phyloP scores from a whole-genome alignment of 1,284 basidiomycete genomes.

The Polyporus tsugae region DNA sequence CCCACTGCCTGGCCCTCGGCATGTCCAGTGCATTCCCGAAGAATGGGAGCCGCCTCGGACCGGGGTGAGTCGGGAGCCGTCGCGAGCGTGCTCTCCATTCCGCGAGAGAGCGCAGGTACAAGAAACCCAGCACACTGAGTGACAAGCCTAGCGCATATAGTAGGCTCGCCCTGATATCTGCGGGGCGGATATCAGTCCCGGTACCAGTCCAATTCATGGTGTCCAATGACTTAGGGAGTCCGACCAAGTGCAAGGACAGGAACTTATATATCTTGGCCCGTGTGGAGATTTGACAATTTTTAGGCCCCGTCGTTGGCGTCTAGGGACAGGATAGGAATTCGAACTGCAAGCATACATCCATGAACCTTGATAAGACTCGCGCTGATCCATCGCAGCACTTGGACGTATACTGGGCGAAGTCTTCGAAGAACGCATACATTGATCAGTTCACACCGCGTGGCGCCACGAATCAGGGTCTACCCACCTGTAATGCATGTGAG shows the following conservation, averaged over 20 bases:
- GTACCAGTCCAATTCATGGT: background rate
- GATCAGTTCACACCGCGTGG: background rate
- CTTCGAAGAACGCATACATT: background rate
- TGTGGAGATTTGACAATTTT: background rate
- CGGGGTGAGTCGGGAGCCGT: conserved; percentile 4
- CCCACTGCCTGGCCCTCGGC: conserved; percentile 14
- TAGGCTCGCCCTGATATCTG: background rate
- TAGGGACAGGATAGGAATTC: background rate
- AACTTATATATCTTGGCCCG: too few species aligned
- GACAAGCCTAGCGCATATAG: background rate
- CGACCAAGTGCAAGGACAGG: background rate
- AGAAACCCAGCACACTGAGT: background rate
- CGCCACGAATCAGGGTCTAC: background rate
- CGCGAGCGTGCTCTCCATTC: conserved; percentile 14
- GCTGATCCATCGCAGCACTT: background rate
- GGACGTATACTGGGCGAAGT: background rate
- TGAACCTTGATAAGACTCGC: background rate
- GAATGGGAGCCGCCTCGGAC: conserved; percentile 3
- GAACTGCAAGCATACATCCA: background rate
- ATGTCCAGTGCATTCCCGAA: conserved; percentile 10
- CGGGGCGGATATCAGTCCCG: background rate
- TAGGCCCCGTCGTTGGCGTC: too few species aligned
- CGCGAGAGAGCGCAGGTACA: conserved; percentile 2
- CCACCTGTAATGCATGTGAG: background rate
- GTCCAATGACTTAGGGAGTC: background rate